Evolutionary conservation across 495 filamentous ascomycete genomes (phyloP).

Genomic region (Xylaria intraflava): DNA sequence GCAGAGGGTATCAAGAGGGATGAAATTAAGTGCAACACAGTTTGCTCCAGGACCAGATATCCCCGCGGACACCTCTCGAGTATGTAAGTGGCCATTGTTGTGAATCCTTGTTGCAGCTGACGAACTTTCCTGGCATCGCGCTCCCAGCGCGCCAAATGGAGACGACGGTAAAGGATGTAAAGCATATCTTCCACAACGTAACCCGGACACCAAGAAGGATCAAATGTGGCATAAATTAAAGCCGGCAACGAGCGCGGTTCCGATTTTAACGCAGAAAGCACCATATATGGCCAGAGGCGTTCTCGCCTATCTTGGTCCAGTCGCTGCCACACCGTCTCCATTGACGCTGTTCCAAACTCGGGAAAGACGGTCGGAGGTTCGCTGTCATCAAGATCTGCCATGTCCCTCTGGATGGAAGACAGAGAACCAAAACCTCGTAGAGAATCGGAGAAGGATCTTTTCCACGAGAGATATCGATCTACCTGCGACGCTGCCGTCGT

Average conservation of each 20-base stretch:
- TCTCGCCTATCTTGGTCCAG: constrained; percentile 25
- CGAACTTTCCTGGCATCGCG: constrained; percentile 17
- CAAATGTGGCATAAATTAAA: constrained; percentile 46
- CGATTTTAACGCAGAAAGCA: constrained; percentile 47
- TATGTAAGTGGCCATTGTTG: constrained; percentile 12
- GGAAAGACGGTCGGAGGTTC: not conserved
- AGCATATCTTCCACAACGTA: constrained; percentile 49
- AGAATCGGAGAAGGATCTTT: constrained; percentile 2
- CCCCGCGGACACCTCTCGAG: constrained; percentile 18
- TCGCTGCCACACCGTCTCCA: constrained; percentile 40
- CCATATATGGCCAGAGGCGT: constrained; percentile 44
- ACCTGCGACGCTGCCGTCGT: constrained; percentile 5
- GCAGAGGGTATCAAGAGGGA: constrained; percentile 4
- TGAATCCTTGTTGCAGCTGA: constrained; percentile 7
- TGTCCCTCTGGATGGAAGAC: not conserved
- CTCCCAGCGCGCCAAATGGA: not conserved
- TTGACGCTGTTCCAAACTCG: constrained; percentile 4
- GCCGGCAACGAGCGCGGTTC: constrained; percentile 35
- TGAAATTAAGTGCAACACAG: too few relatives aligned
- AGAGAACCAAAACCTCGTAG: not conserved
- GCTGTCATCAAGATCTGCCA: not conserved
- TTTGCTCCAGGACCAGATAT: constrained; percentile 18
- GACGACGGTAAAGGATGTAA: constrained; percentile 31
- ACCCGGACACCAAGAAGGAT: constrained; percentile 35
- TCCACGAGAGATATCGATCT: constrained; percentile 21